These are phyloP conservation scores for Grosmannia penicillata DNA, from an alignment of 2,329 filamentous ascomycete genomes.

Conservation along the genomic window DNA sequence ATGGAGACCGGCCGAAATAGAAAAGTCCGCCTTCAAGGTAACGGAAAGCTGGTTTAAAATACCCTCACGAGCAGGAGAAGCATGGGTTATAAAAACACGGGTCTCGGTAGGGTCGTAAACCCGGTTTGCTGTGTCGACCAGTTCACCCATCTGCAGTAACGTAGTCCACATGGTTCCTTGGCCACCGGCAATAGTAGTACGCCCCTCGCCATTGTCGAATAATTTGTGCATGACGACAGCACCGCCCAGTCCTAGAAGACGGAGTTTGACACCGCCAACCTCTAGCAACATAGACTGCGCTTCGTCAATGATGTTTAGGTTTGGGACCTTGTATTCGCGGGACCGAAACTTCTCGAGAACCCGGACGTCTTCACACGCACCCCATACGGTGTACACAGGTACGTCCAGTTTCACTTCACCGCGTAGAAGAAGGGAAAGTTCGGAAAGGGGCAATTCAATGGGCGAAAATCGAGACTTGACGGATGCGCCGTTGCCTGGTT, in stretches of 20 bases:
- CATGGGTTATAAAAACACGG: conserved; percentile 90
- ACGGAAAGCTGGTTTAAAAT: conserved; percentile 96
- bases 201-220: conserved; percentile 94
- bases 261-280: conserved; percentile 88
- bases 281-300: conserved; percentile 91
- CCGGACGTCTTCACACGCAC: conserved; percentile 93
- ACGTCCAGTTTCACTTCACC: conserved; percentile 86
- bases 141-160: conserved; percentile 90
- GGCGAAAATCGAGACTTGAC: conserved; percentile 77
- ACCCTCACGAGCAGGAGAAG: conserved; percentile 89
- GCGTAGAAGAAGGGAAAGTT: conserved; percentile 76
- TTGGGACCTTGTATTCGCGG: conserved; percentile 93
- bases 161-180: conserved; percentile 99
- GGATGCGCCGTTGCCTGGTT: conserved; percentile 48
- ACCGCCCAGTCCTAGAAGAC: conserved; percentile 81
- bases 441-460: conserved; percentile 76
- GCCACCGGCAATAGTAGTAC: conserved; percentile 93
- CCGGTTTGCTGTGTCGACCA: conserved; percentile 93
- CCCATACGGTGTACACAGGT: conserved; percentile 97
- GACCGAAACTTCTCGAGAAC: conserved; percentile 96
- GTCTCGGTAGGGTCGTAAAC: conserved; percentile 98
- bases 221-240: conserved; percentile 99
- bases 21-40: conserved; percentile 95
- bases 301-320: conserved; percentile 97
- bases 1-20: conserved; percentile 89